These are phyloP conservation scores for Wickerhamiella hasegawae DNA, from an alignment of 805 yeast genomes.

Conservation along the genomic window DNA sequence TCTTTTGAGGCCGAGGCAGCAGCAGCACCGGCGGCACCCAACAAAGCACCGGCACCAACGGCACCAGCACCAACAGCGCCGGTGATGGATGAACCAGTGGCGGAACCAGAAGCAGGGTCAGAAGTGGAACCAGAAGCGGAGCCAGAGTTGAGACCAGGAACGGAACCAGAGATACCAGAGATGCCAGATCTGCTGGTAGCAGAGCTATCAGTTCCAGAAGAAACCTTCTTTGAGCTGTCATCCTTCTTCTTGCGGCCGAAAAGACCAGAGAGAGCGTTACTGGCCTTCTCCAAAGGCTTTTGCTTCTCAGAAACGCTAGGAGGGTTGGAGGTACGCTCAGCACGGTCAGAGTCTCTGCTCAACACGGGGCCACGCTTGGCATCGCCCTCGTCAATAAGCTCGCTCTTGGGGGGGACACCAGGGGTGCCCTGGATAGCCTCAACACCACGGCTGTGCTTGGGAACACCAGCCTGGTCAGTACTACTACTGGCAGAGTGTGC, in stretches of 20 bases:
- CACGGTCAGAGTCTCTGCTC: neutral
- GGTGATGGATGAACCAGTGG: no score
- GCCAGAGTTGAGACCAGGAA: no score
- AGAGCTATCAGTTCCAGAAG: neutral
- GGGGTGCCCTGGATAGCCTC: constrained; percentile 15
- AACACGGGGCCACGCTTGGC: constrained; percentile 15
- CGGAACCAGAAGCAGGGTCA: neutral
- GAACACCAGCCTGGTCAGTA: neutral
- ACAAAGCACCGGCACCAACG: neutral
- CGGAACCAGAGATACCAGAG: no score
- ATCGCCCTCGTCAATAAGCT: constrained; percentile 13
- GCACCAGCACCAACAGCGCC: neutral
- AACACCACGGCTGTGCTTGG: constrained; percentile 9
- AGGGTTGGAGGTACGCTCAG: neutral
- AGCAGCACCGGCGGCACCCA: neutral
- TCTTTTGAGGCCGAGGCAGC: neutral
- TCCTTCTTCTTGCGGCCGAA: neutral
- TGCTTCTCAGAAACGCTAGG: neutral
- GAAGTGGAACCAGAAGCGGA: neutral
- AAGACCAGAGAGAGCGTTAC: neutral
- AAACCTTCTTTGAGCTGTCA: neutral
- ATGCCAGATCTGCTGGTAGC: neutral
- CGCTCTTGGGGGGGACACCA: constrained; percentile 16
- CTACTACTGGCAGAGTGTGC: neutral
- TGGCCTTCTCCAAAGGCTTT: neutral